Evolutionary conservation across 2,329 filamentous ascomycete species (phyloP), one percentile per base, ranked within the genome.

Genomic region (Emydomyces testavorans): DNA sequence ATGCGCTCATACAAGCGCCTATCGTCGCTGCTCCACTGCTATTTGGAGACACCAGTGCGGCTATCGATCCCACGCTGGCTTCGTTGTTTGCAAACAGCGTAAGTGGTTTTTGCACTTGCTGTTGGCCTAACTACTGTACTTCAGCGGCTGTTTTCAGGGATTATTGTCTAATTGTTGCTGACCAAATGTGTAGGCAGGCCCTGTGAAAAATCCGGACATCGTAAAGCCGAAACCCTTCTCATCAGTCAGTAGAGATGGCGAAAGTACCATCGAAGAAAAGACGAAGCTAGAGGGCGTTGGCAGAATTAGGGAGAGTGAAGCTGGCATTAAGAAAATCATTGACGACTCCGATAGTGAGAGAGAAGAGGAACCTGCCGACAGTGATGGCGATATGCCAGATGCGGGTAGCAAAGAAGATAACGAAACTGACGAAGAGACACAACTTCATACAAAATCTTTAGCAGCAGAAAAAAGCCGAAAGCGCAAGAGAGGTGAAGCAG

Each of bases 41-140:
- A 62, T 71, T 72, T 50, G 72, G 82, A 31, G 34, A 34, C 18
- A 45, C 41, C 21, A 36, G 81, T 46, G 76, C 76, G 63, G 71
- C 73, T 51, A 71, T 87, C 51, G 83, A 88, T 70, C 81, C 83
- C 62, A 69, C 73, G 48, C 71, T 88, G 55, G 74, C 80, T 58
- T 79, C 81, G 52, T 73, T 88, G 32, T 88, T 88, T 67, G 75
- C 80, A 49, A 71, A 74, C 49, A 87, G 83, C 71, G 83, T 86
- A 75, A 69, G 80, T 75, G 10, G 6, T 29, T 18, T 13, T 15
- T 32, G 1, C 11, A 18, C 18, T 34, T 11, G 5, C 18, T 15
- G 18, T n/a, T 10, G 23, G 13, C 31, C 37, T 8, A 46, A 13
- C 4, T 49, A 10, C 24, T 20, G 24, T 36, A 6, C 20, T 38